phyloP scores from a whole-genome alignment of 1,284 basidiomycete species.

The Meripilus lineatus region DNA sequence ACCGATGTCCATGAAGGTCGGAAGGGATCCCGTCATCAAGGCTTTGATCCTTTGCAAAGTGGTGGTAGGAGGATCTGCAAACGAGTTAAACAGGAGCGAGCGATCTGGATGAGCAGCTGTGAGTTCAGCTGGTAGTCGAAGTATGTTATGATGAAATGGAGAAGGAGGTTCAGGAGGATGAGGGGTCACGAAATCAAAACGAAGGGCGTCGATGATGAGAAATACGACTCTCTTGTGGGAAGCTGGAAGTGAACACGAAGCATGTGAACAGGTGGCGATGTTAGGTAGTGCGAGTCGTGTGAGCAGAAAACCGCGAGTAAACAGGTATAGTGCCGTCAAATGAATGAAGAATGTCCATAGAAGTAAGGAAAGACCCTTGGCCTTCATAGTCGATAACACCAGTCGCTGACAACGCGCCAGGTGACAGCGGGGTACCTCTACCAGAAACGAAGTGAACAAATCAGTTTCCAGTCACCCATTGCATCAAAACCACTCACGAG shows the following conservation, averaged over 20 bases:
- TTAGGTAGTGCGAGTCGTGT: conserved; percentile 75
- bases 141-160: conserved; percentile 76
- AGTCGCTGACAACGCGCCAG: background rate
- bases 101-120: conserved; percentile 55
- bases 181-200: conserved; percentile 91
- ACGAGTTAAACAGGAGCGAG: conserved; percentile 86
- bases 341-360: conserved; percentile 60
- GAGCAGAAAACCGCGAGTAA: conserved; percentile 86
- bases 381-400: conserved; percentile 6
- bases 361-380: conserved; percentile 33
- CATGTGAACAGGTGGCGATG: conserved; percentile 41
- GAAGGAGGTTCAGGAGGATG: conserved; percentile 57
- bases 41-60: conserved; percentile 96
- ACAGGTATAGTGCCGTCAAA: conserved; percentile 67
- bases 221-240: conserved; percentile 80
- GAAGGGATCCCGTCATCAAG: conserved; percentile 91
- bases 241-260: conserved; percentile 45
- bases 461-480: too few species aligned
- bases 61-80: conserved; percentile 93
- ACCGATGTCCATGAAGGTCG: conserved; percentile 93
- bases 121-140: conserved; percentile 76
- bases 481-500: too few species aligned
- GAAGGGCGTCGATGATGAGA: conserved; percentile 88
- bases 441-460: too few species aligned
- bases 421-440: too few species aligned